Evolutionary conservation across 306 rosid species (phyloP).

Genomic region (Rosa multiflora): DNA sequence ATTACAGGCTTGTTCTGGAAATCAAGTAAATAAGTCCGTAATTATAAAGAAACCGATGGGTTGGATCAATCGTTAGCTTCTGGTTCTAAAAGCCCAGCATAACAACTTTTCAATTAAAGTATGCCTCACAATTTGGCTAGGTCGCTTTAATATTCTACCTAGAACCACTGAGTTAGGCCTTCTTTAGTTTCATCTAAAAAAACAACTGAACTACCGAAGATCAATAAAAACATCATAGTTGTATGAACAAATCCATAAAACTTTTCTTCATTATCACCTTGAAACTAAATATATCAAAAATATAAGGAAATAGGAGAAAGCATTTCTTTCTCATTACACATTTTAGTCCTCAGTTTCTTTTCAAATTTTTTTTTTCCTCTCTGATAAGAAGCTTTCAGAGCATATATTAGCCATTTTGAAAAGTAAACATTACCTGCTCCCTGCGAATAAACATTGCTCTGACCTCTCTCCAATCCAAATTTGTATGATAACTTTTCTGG

Average conservation of each 20-base stretch:
- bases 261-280: neutral
- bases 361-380: neutral
- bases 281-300: neutral
- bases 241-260: neutral
- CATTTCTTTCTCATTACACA: neutral
- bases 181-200: too few species aligned
- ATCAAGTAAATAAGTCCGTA: too few species aligned
- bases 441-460: conserved; percentile 73
- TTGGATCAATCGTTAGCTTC: too few species aligned
- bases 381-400: conserved; percentile 4
- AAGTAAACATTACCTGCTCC: conserved; percentile 69
- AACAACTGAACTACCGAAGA: too few species aligned
- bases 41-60: too few species aligned
- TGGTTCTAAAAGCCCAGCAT: too few species aligned
- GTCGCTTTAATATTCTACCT: too few species aligned
- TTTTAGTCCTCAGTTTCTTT: neutral
- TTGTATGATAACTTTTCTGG: conserved; percentile 45
- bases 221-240: too few species aligned
- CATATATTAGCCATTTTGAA: conserved; percentile 13
- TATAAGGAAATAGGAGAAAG: neutral
- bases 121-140: too few species aligned
- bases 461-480: conserved; percentile 89
- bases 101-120: too few species aligned
- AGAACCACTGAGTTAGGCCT: too few species aligned
- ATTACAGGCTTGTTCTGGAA: too few species aligned